Conservation (phyloP, 768 basidiomycete species). For the Mycena sanguinolenta region DNA sequence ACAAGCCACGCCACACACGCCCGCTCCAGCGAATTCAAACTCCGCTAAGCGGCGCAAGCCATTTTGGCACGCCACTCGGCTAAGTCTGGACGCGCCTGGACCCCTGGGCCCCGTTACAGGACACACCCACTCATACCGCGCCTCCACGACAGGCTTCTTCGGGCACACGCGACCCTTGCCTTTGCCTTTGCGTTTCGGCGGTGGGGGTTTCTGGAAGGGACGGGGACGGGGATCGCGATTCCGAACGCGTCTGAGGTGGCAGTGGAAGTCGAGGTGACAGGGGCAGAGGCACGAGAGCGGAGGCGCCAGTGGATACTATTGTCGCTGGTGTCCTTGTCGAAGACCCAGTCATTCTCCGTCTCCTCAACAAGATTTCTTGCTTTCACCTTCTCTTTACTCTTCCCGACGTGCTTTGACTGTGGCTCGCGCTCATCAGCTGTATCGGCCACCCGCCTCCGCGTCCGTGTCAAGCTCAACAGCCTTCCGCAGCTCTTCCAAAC, state of each 20-base stretch:
- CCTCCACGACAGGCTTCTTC: conserved; percentile 59
- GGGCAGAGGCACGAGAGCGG: conserved; percentile 56
- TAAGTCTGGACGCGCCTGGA: no score
- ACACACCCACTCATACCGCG: conserved; percentile 71
- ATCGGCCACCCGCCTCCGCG: not conserved
- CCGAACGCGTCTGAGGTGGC: conserved; percentile 12
- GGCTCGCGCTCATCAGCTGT: not conserved
- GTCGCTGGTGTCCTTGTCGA: conserved; percentile 6
- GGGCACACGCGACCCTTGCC: conserved; percentile 40
- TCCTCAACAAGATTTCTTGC: conserved; percentile 32
- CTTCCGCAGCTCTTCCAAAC: conserved; percentile 69
- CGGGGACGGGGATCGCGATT: conserved; percentile 23
- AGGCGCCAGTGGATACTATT: conserved; percentile 70
- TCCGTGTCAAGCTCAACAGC: conserved; percentile 39
- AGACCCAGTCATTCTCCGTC: conserved; percentile 30
- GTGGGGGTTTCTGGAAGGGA: not conserved
- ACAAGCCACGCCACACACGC: no score
- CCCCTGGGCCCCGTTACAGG: conserved; percentile 71
- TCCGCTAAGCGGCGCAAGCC: no score
- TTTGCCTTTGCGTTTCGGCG: conserved; percentile 16
- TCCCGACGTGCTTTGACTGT: conserved; percentile 36
- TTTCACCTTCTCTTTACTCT: conserved; percentile 61
- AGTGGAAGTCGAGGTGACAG: not conserved
- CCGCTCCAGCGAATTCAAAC: no score
- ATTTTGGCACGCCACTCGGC: no score